Evolutionary conservation across 2,329 filamentous ascomycete genomes (phyloP).

Genomic region (Calonectria pseudoreteaudii): DNA sequence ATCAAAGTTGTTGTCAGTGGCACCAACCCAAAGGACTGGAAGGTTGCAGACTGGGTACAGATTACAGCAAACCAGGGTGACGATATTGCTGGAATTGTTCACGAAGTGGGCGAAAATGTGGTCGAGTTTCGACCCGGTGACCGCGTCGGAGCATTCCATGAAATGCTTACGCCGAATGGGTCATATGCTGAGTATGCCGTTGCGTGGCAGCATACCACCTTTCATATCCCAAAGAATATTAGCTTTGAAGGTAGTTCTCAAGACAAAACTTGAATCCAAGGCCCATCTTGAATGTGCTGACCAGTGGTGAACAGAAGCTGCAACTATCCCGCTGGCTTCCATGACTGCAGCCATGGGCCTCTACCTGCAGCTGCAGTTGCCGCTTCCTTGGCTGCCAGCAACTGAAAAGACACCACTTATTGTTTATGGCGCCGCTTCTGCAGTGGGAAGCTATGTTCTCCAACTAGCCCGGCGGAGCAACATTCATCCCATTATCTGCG

Average conservation of each 20-base stretch:
- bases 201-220: background rate
- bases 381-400: background rate
- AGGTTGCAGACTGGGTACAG: background rate
- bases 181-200: conserved; percentile 1
- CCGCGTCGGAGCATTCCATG: background rate
- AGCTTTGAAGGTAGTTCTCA: background rate
- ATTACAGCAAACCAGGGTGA: background rate
- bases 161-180: background rate
- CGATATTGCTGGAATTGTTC: background rate
- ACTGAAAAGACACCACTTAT: background rate
- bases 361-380: background rate
- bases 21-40: conserved; percentile 2
- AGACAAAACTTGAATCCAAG: background rate
- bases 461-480: background rate
- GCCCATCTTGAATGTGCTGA: background rate
- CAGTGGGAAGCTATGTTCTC: background rate
- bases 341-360: background rate
- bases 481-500: background rate
- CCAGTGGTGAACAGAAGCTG: background rate
- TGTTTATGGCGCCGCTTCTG: background rate
- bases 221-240: background rate
- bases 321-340: background rate
- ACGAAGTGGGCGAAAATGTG: background rate
- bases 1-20: background rate
- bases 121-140: background rate